Evolutionary conservation across 441 rosid genomes (phyloP).

Genomic region (Melastoma candidum): DNA sequence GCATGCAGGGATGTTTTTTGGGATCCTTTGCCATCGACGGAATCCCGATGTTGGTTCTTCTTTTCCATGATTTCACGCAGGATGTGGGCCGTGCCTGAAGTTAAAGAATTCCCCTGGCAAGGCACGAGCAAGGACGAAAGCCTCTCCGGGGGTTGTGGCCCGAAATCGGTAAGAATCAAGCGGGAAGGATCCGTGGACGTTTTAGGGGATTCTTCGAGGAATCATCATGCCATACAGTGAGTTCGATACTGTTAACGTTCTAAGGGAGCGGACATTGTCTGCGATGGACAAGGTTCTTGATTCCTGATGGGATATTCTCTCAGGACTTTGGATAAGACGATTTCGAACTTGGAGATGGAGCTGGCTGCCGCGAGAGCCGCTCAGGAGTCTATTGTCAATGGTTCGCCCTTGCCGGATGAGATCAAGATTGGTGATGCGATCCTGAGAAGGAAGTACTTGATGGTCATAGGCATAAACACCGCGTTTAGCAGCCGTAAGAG

Average conservation of each 20-base stretch:
- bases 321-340: constrained; percentile 76
- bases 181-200: constrained; percentile 47
- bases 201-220: constrained; percentile 60
- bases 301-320: constrained; percentile 9
- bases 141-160: constrained; percentile 61
- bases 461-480: constrained; percentile 84
- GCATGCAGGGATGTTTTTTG: no score
- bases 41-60: no score
- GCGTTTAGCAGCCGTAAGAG: constrained; percentile 93
- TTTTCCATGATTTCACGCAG: constrained; percentile 19
- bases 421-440: constrained; percentile 37
- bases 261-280: constrained; percentile 1
- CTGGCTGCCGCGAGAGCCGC: constrained; percentile 74
- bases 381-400: constrained; percentile 73
- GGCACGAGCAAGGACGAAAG: constrained; percentile 33
- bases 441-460: constrained; percentile 56
- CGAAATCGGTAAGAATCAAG: constrained; percentile 40
- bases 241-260: constrained; percentile 11
- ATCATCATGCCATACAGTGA: constrained; percentile 71
- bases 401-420: constrained; percentile 67
- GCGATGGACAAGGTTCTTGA: neutral
- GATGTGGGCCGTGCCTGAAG: constrained; percentile 81
- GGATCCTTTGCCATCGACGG: no score
- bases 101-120: constrained; percentile 32
- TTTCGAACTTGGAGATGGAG: constrained; percentile 75